A percentile compares a stretch with the other conserved stretches of the same genome.
Evolutionary conservation across 176 grass and related monocot genomes (phyloP).

Genomic region (Carex pumila): DNA sequence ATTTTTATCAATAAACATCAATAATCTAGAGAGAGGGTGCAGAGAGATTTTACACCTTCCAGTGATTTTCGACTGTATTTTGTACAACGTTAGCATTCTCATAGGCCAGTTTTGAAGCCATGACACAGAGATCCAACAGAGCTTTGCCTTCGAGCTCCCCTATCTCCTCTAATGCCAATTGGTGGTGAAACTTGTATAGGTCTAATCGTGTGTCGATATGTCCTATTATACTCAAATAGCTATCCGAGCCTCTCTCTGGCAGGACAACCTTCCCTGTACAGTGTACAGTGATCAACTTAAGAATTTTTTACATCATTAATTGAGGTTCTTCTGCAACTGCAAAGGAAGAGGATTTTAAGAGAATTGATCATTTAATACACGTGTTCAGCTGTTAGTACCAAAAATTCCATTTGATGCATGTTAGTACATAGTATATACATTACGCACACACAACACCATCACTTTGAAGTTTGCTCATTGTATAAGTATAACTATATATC

Average conservation of each 20-base stretch:
- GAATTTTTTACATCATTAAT: not conserved
- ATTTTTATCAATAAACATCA: not conserved
- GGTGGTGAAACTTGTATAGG: conserved; percentile 17
- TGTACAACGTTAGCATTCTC: conserved; percentile 27
- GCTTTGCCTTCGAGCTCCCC: not conserved
- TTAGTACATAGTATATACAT: not conserved
- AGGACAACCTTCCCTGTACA: conserved; percentile 26
- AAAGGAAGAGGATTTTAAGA: not conserved
- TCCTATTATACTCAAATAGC: conserved; percentile 29
- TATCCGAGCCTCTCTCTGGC: conserved; percentile 25
- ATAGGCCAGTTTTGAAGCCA: conserved; percentile 43
- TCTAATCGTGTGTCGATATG: conserved; percentile 26
- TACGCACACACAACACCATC: not conserved
- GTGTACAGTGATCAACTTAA: not conserved
- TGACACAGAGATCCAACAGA: conserved; percentile 34
- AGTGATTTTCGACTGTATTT: conserved; percentile 15
- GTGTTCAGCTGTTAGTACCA: not conserved
- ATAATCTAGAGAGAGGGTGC: not conserved
- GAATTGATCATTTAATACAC: not conserved
- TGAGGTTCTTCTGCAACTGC: not conserved
- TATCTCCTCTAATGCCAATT: not conserved
- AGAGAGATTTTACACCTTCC: conserved; percentile 23
- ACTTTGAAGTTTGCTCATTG: not conserved
- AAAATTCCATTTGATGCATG: no score
- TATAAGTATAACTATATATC: not conserved